These are phyloP conservation scores for Chamaecyparis obtusa DNA, from an alignment of 75 land plant genomes.

Conservation along the genomic window DNA sequence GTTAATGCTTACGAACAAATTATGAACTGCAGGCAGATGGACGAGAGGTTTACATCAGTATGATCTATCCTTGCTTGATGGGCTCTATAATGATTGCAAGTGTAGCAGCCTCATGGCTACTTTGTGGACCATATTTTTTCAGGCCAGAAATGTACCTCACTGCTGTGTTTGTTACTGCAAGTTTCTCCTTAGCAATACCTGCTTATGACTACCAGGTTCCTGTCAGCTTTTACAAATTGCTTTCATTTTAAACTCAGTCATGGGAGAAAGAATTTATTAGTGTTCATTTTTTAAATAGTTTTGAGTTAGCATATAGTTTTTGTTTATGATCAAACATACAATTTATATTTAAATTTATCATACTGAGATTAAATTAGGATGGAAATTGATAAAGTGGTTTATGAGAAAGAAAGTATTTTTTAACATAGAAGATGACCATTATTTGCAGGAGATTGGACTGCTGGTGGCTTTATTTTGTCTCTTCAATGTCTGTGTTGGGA, in stretches of 20 bases:
- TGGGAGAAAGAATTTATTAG: not conserved
- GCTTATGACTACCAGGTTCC: slow-evolving; percentile 98
- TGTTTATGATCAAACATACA: not conserved
- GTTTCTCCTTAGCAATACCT: slow-evolving; percentile 52
- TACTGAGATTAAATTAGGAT: not conserved
- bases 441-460: slow-evolving; percentile 80
- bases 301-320: not conserved
- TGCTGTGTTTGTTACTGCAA: slow-evolving; percentile 38
- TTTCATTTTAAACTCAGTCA: not conserved
- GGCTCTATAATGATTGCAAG: slow-evolving; percentile 87
- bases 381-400: not conserved
- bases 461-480: slow-evolving; percentile 70
- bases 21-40: slow-evolving; percentile 85
- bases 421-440: slow-evolving; percentile 6
- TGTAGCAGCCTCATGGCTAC: slow-evolving; percentile 65
- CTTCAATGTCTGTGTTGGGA: slow-evolving; percentile 69
- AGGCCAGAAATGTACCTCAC: slow-evolving; percentile 54
- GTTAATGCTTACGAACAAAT: not conserved
- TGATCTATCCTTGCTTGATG: slow-evolving; percentile 71
- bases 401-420: not conserved
- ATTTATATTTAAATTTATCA: not conserved
- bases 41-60: slow-evolving; percentile 69
- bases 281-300: not conserved
- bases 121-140: slow-evolving; percentile 37
- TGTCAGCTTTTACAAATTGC: not conserved